phyloP scores from a whole-genome alignment of 2,329 filamentous ascomycete genomes.

The Byssothecium circinans region DNA sequence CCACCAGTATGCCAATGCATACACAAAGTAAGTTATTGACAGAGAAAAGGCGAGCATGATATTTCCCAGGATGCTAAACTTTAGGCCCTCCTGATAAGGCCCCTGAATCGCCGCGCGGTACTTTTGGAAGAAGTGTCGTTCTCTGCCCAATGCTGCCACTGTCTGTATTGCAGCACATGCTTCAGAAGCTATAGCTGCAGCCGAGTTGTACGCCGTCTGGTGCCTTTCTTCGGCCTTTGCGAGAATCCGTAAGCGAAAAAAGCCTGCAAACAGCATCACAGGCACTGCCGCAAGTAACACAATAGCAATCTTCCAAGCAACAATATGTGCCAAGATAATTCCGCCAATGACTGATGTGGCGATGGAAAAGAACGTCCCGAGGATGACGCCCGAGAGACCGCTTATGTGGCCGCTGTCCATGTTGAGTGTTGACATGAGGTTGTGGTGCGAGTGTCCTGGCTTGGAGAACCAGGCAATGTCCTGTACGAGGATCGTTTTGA shows the following conservation, averaged over 20 bases:
- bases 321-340: constrained; percentile 50
- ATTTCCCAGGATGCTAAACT: constrained; percentile 46
- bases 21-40: constrained; percentile 52
- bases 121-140: constrained; percentile 41
- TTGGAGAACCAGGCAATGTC: constrained; percentile 56
- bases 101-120: constrained; percentile 44
- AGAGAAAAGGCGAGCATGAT: constrained; percentile 49
- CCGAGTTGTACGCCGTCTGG: constrained; percentile 64
- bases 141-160: constrained; percentile 49
- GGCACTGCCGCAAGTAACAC: constrained; percentile 54
- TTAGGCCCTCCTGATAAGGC: constrained; percentile 45
- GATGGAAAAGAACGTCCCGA: constrained; percentile 55
- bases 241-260: constrained; percentile 50
- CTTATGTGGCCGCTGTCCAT: constrained; percentile 54
- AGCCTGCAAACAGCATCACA: constrained; percentile 51
- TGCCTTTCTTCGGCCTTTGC: constrained; percentile 65
- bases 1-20: constrained; percentile 53
- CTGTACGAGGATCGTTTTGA: constrained; percentile 58
- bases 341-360: constrained; percentile 51
- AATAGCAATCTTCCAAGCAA: constrained; percentile 56
- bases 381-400: constrained; percentile 52
- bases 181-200: constrained; percentile 67
- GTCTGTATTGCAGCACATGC: constrained; percentile 68
- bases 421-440: constrained; percentile 50
- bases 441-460: constrained; percentile 47